These are phyloP conservation scores for Botryosphaeria dothidea DNA, from an alignment of 2,329 filamentous ascomycete species.

Conservation along the genomic window DNA sequence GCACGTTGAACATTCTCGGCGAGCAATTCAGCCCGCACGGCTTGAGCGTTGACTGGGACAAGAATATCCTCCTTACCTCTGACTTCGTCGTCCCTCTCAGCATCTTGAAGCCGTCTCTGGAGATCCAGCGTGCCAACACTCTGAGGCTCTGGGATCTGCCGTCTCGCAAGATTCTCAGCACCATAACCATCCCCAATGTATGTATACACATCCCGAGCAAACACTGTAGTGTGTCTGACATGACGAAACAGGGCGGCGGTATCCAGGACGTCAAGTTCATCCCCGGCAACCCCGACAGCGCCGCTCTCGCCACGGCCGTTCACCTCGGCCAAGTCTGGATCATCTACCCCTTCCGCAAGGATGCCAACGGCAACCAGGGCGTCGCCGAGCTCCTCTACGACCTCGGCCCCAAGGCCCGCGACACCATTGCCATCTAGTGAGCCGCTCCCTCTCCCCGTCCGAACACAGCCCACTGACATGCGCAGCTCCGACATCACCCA, in stretches of 20 bases:
- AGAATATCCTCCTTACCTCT: constrained; percentile 60
- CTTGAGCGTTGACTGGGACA: constrained; percentile 58
- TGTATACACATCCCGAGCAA: neutral
- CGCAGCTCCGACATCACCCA: constrained; percentile 55
- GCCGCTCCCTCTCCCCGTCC: constrained; percentile 16
- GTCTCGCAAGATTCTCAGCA: constrained; percentile 57
- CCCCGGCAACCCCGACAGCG: constrained; percentile 58
- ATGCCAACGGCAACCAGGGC: constrained; percentile 55
- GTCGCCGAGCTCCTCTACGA: constrained; percentile 60
- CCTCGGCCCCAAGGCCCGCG: constrained; percentile 57
- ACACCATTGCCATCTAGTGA: constrained; percentile 60
- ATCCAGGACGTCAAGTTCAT: constrained; percentile 69
- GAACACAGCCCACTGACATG: constrained; percentile 24
- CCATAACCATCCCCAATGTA: constrained; percentile 58
- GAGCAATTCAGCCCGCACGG: constrained; percentile 65
- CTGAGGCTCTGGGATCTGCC: constrained; percentile 61
- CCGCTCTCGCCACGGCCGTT: constrained; percentile 62
- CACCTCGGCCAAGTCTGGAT: constrained; percentile 63
- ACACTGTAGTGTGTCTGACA: neutral
- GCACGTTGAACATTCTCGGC: constrained; percentile 58
- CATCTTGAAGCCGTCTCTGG: constrained; percentile 60
- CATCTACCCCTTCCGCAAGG: constrained; percentile 62
- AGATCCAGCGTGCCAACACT: constrained; percentile 58
- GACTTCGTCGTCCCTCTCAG: constrained; percentile 64
- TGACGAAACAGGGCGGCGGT: constrained; percentile 44